Conservation (phyloP, 2,329 filamentous ascomycete genomes). For the Fusarium burgessii region DNA sequence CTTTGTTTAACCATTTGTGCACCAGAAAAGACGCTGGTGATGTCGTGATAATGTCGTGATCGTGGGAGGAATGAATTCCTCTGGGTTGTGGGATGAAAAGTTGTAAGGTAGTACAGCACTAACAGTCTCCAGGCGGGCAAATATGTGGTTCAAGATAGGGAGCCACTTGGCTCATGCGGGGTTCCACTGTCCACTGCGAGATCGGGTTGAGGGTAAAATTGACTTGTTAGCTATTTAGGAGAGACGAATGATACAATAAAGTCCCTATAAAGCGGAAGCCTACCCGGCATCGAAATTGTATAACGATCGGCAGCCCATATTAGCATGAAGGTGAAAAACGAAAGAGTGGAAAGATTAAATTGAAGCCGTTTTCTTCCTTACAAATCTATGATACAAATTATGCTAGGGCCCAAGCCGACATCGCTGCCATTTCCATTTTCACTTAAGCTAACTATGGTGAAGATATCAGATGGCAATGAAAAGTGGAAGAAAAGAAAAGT, state of each 20-base stretch:
- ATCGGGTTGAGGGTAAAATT: neutral
- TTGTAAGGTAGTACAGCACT: constrained; percentile 24
- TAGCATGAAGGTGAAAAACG: neutral
- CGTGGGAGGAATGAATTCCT: constrained; percentile 41
- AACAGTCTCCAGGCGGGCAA: constrained; percentile 14
- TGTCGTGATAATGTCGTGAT: constrained; percentile 47
- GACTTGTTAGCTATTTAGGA: neutral
- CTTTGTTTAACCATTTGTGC: constrained; percentile 25
- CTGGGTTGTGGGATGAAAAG: constrained; percentile 41
- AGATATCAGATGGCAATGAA: too few relatives aligned
- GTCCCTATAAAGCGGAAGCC: too few relatives aligned
- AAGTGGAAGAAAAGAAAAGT: too few relatives aligned
- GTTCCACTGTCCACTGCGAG: constrained; percentile 21
- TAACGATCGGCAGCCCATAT: neutral
- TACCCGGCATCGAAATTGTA: neutral
- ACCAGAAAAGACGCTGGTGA: constrained; percentile 33
- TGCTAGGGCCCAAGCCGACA: neutral
- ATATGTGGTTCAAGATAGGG: constrained; percentile 20
- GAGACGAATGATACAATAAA: neutral
- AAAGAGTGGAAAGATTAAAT: neutral
- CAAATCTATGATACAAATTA: neutral
- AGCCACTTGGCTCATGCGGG: constrained; percentile 39
- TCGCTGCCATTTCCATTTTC: neutral
- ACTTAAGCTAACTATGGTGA: neutral
- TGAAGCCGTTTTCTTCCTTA: neutral